Percentiles rank a stretch among this genome's conserved stretches.
Evolutionary conservation across 1,139 yeast genomes (phyloP).

Genomic region (Taphrina flavorubra): DNA sequence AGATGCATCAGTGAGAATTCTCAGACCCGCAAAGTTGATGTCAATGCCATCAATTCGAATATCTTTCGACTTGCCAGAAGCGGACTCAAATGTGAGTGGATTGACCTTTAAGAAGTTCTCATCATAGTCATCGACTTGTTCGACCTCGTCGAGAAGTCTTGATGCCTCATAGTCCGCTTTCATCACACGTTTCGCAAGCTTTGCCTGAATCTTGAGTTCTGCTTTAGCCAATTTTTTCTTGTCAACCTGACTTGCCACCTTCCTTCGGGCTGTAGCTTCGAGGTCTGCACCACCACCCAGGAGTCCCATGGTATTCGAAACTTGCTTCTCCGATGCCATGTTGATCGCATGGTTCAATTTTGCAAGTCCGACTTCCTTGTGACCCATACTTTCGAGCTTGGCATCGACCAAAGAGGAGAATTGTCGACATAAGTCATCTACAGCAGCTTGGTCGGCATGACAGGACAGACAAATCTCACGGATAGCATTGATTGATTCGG

Average conservation of each 20-base stretch:
- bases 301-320: conserved; percentile 49
- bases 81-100: conserved; percentile 82
- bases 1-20: conserved; percentile 87
- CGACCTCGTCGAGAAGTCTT: conserved; percentile 69
- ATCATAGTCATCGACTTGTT: conserved; percentile 72
- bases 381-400: conserved; percentile 18
- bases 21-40: conserved; percentile 88
- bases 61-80: conserved; percentile 90
- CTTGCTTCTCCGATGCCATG: conserved; percentile 39
- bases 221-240: conserved; percentile 96
- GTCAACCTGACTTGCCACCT: conserved; percentile 92
- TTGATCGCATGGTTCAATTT: conserved; percentile 39
- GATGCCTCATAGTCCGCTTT: conserved; percentile 83
- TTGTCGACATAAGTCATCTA: conserved; percentile 20
- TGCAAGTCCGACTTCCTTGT: conserved; percentile 35
- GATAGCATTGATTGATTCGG: conserved; percentile 30
- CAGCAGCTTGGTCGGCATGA: conserved; percentile 28
- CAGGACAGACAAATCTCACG: conserved; percentile 36
- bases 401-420: conserved; percentile 18
- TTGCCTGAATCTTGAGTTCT: conserved; percentile 93
- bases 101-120: conserved; percentile 92
- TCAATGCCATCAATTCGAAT: conserved; percentile 92
- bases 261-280: conserved; percentile 83
- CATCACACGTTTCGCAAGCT: conserved; percentile 87
- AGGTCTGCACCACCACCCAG: conserved; percentile 80